Conservation (phyloP, 345 rosid species). For the Garcia nutans region DNA sequence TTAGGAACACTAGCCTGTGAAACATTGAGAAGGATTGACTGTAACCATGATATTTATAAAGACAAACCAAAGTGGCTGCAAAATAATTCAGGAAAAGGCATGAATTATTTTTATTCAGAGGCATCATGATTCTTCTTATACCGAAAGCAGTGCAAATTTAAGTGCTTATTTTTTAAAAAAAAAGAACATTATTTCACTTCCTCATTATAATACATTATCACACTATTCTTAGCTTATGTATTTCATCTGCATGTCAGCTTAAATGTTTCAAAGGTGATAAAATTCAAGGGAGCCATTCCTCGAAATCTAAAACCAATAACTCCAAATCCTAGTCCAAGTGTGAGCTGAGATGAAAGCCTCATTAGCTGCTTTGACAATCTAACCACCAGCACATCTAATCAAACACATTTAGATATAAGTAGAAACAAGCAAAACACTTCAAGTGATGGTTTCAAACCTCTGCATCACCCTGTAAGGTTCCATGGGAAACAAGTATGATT, state of each 20-base stretch:
- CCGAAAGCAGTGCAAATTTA: neutral
- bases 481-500: constrained; percentile 83
- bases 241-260: neutral
- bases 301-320: neutral
- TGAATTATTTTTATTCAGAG: neutral
- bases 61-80: neutral
- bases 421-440: neutral
- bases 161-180: neutral
- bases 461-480: constrained; percentile 42
- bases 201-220: neutral
- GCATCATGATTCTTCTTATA: neutral
- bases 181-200: neutral
- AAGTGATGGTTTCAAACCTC: constrained; percentile 40
- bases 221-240: neutral
- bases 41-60: neutral
- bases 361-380: neutral
- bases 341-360: neutral
- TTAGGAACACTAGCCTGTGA: constrained; percentile 43
- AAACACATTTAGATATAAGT: neutral
- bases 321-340: neutral
- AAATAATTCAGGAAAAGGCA: neutral
- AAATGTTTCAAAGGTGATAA: neutral
- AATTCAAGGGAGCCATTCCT: neutral
- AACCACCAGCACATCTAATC: neutral
- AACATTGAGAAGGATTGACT: constrained; percentile 4